These are phyloP conservation scores for Phytopythium aichiense DNA, from an alignment of 352 stramenopile species.

Conservation along the genomic window DNA sequence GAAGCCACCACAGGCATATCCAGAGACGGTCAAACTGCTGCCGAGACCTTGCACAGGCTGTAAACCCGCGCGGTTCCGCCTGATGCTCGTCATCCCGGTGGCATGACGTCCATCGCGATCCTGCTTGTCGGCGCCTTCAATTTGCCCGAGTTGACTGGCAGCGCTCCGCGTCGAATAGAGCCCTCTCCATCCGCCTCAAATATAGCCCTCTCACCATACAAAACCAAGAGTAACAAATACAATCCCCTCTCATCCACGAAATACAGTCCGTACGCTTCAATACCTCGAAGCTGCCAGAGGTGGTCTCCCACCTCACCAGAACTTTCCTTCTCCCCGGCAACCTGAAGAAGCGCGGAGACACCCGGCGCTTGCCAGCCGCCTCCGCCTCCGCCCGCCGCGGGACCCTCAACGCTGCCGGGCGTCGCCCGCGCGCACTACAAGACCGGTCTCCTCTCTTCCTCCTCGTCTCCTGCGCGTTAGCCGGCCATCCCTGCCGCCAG, in stretches of 20 bases:
- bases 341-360: not conserved
- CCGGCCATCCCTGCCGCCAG: too few relatives aligned
- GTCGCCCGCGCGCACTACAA: not conserved
- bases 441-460: not conserved
- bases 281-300: not conserved
- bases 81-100: too few relatives aligned
- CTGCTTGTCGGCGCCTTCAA: not conserved
- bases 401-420: too few relatives aligned
- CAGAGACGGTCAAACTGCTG: too few relatives aligned
- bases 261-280: not conserved
- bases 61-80: too few relatives aligned
- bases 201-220: not conserved
- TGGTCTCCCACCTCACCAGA: too few relatives aligned
- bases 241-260: not conserved
- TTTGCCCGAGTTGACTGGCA: not conserved
- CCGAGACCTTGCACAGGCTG: too few relatives aligned
- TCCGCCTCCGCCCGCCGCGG: too few relatives aligned
- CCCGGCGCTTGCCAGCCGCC: too few relatives aligned
- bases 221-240: not conserved
- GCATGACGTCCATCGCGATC: not conserved
- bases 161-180: not conserved
- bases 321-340: not conserved
- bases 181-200: not conserved
- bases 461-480: not conserved
- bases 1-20: too few relatives aligned